Conservation (phyloP, 768 basidiomycete genomes). For the Boletales sp. region DNA sequence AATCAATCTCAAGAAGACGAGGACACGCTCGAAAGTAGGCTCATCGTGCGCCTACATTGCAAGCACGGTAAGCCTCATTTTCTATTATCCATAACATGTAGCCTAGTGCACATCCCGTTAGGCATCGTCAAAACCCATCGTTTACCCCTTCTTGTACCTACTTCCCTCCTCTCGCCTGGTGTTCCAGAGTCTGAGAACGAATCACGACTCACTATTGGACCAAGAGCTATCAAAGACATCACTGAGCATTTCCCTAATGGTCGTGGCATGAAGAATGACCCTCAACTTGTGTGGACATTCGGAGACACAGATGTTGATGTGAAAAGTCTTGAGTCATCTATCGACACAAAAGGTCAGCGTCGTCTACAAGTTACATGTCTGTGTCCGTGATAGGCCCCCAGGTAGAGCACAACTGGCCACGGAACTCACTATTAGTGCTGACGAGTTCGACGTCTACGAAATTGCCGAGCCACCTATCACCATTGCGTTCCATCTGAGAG, state of each 20-base stretch:
- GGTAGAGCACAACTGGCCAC: conserved; percentile 66
- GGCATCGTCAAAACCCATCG: conserved; percentile 83
- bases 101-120: conserved; percentile 26
- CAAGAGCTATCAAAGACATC: conserved; percentile 69
- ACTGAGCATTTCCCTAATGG: conserved; percentile 76
- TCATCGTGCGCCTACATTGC: conserved; percentile 72
- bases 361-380: not conserved
- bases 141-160: conserved; percentile 55
- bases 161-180: conserved; percentile 61
- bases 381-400: conserved; percentile 22
- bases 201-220: conserved; percentile 68
- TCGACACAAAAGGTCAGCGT: conserved; percentile 58
- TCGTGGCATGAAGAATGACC: conserved; percentile 63
- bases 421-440: conserved; percentile 69
- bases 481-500: conserved; percentile 76
- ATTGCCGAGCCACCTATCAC: conserved; percentile 59
- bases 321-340: conserved; percentile 61
- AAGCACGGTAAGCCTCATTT: conserved; percentile 61
- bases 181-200: conserved; percentile 54
- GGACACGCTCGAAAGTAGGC: conserved; percentile 67
- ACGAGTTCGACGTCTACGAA: conserved; percentile 80
- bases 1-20: conserved; percentile 32
- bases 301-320: conserved; percentile 63
- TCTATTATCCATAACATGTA: not conserved
- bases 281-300: conserved; percentile 82